Evolutionary conservation across 306 rosid genomes (phyloP).

Genomic region (peach (Prunus persica)): Prunus_persica_NCBIv2 NC_034013.1:14497001-14497500

Average conservation of each 20-base stretch:
- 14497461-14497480: conserved; percentile 82
- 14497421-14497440: conserved; percentile 84
- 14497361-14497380: conserved; percentile 91
- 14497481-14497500: conserved; percentile 3
- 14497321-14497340: conserved; percentile 53
- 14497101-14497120: conserved; percentile 48
- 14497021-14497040: conserved; percentile 95
- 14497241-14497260: conserved; percentile 55
- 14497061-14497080: conserved; percentile 68
- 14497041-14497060: conserved; percentile 68
- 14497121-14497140: neutral
- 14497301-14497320: conserved; percentile 67
- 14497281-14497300: conserved; percentile 95
- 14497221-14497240: conserved; percentile 80
- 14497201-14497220: conserved; percentile 94
- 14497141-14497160: neutral
- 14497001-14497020: conserved; percentile 80
- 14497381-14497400: conserved; percentile 75
- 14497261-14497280: conserved; percentile 75
- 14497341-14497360: conserved; percentile 66
- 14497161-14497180: neutral
- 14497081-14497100: conserved; percentile 74
- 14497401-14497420: conserved; percentile 45
- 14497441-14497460: conserved; percentile 74
- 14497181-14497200: conserved; percentile 56